Evolutionary conservation across 306 rosid species (phyloP).

Genomic region (Trifolium pratense): DNA sequence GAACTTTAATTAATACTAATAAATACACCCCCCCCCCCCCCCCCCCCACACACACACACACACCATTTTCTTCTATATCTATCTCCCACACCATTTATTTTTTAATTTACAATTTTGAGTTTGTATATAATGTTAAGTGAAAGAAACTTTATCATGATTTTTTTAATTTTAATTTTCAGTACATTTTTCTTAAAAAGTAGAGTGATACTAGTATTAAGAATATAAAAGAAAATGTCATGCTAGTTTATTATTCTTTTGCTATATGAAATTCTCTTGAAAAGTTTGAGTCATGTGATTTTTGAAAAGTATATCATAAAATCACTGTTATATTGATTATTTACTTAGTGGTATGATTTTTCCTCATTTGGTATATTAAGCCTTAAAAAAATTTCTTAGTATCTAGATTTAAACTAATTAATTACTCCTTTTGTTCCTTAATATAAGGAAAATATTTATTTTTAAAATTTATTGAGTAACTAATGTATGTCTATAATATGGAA

Average conservation of each 20-base stretch:
- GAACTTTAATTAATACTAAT: background rate
- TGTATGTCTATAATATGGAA: too few relatives aligned
- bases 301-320: conserved; percentile 6
- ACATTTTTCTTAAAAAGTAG: background rate
- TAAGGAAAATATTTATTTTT: too few relatives aligned
- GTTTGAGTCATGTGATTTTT: too few relatives aligned
- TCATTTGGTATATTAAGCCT: conserved; percentile 4
- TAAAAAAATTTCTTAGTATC: too few relatives aligned
- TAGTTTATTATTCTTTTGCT: conserved; percentile 5
- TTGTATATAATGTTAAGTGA: background rate
- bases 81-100: background rate
- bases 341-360: conserved; percentile 26
- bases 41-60: background rate
- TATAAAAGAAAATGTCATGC: conserved; percentile 12
- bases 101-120: background rate
- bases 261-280: background rate
- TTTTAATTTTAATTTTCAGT: too few relatives aligned
- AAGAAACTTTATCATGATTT: background rate
- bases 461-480: too few relatives aligned
- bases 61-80: background rate
- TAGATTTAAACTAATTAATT: background rate
- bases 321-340: conserved; percentile 52
- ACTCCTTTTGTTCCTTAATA: too few relatives aligned
- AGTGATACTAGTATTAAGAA: background rate
- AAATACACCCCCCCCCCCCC: background rate